Base-by-base conservation (phyloP, 495 filamentous ascomycete species). In the Lasiosphaeris hirsuta region DNA sequence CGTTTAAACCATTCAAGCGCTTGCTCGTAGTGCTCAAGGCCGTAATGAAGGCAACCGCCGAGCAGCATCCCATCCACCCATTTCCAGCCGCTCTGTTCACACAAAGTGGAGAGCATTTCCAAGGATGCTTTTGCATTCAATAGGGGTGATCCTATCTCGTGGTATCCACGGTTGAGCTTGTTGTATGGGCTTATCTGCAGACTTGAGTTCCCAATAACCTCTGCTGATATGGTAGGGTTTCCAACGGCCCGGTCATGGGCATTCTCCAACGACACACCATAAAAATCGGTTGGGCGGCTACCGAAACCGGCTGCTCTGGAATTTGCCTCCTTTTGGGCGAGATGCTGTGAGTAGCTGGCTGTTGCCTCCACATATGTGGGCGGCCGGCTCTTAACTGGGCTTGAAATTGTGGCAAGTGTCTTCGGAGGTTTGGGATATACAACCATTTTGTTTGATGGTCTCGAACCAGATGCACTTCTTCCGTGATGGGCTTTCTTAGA, bases 61-160 rank as follows among this genome's bases (percentile, higher is more conserved):
- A 98, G 81, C 18, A 97, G 76, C 81, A 98, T 96, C 13, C 95
- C 94, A 70, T 97, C 93, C 54, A 93, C 84, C 94, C 94, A 98
- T 62, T 86, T 83, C 91, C 93, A 96, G 13, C 81, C 82, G 66
- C 90, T 93, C 64, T 96, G 89, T 62, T 85, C 85, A 70, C 92
- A 96, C 23, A 96, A 74, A 61, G 84, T 84, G 33, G 85, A 88
- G 10, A 98, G 75, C 69, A 92, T 86, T 34, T 94, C 88, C 39
- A 97, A 71, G 36, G 91, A 88, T 13, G 82, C 78, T 50, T 77
- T 81, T 2, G 92, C 91, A 37, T 63, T 67, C n/a, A 68, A 57
- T 64, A 78, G 60, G 49, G 75, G 67, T 6, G 73, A 71, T 13
- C 40, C 41, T 38, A 59, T 41, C 10, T 70, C 62, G 14, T 52